Base-by-base conservation (phyloP, 177 flowering plant genomes). In the Tripterygium wilfordii region DNA sequence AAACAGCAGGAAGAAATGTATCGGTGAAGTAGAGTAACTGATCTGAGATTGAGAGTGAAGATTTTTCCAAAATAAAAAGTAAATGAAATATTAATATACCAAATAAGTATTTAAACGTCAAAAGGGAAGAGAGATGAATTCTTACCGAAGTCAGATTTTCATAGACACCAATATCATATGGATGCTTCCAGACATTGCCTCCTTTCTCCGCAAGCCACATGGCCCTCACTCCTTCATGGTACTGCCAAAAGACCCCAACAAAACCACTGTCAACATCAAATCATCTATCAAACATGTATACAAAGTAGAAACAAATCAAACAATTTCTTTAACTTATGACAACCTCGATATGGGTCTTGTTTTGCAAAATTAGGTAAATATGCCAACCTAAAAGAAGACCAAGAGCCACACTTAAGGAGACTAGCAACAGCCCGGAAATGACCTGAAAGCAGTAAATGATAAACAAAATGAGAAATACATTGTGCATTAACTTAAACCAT, bases 221-320 rank as follows among this genome's bases (percentile, higher is more conserved):
- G 36, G 96, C 95, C 67, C 97, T 79, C n/a, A 89, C 97, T 44
- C 97, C 98, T 81, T 92, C 97, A 52, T 86, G 82, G 57, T 86
- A 81, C 99, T 92, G 78, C 48, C 47, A 57, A 71, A 16, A 48
- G 8, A 20, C 44, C 19, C 6, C 53, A 15, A 48, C 22, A 41
- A 15, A 53, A 19, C 22, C 12, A 39, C 23, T 19, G 25, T 14
- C 36, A 27, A 46, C 40, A 48, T 12, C 19, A 41, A 18, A 42
- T 30, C 12, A 7, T 18, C 19, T 22, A 28, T 36, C 17, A 49
- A 32, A 10, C 7, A 30, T 20, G 4, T 19, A 13, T 3, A 27
- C 32, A 9, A 24, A 48, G 16, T 4, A 42, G 36, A 9, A 26
- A 44, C 28, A 28, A 38, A 12, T 43, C n/a, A n/a, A n/a, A n/a